These are phyloP conservation scores for Scytalidium lignicola DNA, from an alignment of 2,329 filamentous ascomycete genomes.

Conservation along the genomic window DNA sequence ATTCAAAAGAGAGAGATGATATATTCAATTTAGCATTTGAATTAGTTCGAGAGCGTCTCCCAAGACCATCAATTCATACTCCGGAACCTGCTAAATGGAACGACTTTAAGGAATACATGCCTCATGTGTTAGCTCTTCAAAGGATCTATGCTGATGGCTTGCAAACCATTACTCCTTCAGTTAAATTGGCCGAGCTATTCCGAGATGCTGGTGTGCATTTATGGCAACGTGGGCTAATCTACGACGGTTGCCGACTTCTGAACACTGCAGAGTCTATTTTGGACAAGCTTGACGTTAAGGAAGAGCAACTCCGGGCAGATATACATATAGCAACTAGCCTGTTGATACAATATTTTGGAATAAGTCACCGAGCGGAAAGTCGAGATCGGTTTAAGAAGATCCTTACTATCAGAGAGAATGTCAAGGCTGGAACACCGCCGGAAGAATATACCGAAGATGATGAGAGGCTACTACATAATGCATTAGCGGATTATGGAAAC, in stretches of 20 bases:
- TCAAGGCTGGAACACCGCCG: slow-evolving; percentile 1
- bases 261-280: slow-evolving; percentile 13
- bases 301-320: slow-evolving; percentile 10
- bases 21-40: slow-evolving; percentile 12
- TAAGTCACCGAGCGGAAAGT: slow-evolving; percentile 10
- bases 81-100: slow-evolving; percentile 12
- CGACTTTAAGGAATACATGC: slow-evolving; percentile 16
- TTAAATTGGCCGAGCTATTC: slow-evolving; percentile 13
- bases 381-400: slow-evolving; percentile 10
- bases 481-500: slow-evolving; percentile 13
- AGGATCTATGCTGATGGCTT: slow-evolving; percentile 8
- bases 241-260: slow-evolving; percentile 11
- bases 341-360: slow-evolving; percentile 14
- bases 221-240: slow-evolving; percentile 12
- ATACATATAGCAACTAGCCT: slow-evolving; percentile 14
- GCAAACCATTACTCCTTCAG: slow-evolving; percentile 6
- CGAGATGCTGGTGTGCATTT: slow-evolving; percentile 14
- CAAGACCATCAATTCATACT: slow-evolving; percentile 9
- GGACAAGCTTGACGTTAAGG: slow-evolving; percentile 9
- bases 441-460: slow-evolving; percentile 4
- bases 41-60: slow-evolving; percentile 10
- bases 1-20: slow-evolving; percentile 8
- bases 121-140: slow-evolving; percentile 13
- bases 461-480: slow-evolving; percentile 8
- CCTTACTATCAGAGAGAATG: slow-evolving; percentile 8